These are phyloP conservation scores for Aegilops speltoides DNA, from an alignment of 176 grass and related monocot genomes.

Conservation along the genomic window DNA sequence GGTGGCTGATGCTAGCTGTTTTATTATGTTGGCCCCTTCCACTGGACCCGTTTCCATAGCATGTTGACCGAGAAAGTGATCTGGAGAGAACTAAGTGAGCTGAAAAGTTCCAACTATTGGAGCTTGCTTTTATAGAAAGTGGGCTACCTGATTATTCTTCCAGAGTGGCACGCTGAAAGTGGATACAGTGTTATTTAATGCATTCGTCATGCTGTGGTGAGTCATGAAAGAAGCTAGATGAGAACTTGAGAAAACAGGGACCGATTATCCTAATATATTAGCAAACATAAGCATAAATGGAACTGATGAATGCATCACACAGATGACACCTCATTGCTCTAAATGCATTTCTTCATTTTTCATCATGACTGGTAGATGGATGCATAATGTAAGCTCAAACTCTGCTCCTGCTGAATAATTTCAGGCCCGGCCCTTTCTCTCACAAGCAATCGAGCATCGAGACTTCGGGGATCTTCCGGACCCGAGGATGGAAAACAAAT, in stretches of 20 bases:
- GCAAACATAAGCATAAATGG: slow-evolving; percentile 22
- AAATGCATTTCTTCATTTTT: not conserved
- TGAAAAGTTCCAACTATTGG: slow-evolving; percentile 28
- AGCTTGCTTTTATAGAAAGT: slow-evolving; percentile 52
- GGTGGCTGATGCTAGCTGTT: not conserved
- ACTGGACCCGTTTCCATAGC: not conserved
- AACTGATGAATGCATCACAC: not conserved
- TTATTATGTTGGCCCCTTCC: slow-evolving; percentile 19
- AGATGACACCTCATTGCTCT: not conserved
- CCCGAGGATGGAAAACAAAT: slow-evolving; percentile 71
- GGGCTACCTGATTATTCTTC: slow-evolving; percentile 46
- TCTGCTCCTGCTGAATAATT: slow-evolving; percentile 21
- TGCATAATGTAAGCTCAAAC: slow-evolving; percentile 22
- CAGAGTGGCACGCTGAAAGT: slow-evolving; percentile 47
- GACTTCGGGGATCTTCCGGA: slow-evolving; percentile 74
- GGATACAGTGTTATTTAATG: slow-evolving; percentile 36
- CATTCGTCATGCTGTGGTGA: slow-evolving; percentile 21
- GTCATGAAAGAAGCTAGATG: slow-evolving; percentile 34
- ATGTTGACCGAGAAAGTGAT: slow-evolving; percentile 33
- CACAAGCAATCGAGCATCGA: slow-evolving; percentile 64
- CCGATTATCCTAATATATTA: slow-evolving; percentile 24
- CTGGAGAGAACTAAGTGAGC: slow-evolving; percentile 28
- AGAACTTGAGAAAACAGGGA: slow-evolving; percentile 30
- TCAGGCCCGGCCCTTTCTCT: slow-evolving; percentile 78
- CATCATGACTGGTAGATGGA: not conserved